Conservation (phyloP, 1,284 basidiomycete species). For the Cutaneotrichosporon sp. region DNA sequence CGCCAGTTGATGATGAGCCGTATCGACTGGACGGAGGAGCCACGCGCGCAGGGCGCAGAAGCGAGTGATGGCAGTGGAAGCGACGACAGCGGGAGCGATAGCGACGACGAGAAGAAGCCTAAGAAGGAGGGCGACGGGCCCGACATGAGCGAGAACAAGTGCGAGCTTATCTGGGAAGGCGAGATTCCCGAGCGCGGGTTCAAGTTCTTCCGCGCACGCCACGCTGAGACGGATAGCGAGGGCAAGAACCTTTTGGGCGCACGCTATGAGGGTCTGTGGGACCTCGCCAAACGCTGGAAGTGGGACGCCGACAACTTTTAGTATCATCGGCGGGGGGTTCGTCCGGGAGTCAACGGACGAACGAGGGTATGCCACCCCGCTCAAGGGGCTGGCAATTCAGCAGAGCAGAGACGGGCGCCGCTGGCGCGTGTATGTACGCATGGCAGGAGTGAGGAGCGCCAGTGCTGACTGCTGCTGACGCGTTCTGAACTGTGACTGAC, state of each 20-base stretch:
- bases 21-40: conserved; percentile 91
- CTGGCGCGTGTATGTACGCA: not conserved
- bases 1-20: conserved; percentile 80
- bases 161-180: conserved; percentile 90
- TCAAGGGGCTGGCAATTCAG: no score
- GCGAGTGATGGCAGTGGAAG: conserved; percentile 48
- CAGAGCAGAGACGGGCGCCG: not conserved
- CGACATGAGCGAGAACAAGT: conserved; percentile 74
- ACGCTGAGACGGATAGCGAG: conserved; percentile 74
- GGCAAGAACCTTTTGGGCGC: conserved; percentile 68
- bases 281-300: conserved; percentile 69
- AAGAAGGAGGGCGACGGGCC: conserved; percentile 43
- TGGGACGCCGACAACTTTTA: conserved; percentile 40
- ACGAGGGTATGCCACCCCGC: no score
- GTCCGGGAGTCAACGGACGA: no score
- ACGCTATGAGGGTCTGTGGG: conserved; percentile 68
- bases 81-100: conserved; percentile 48
- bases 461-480: no score
- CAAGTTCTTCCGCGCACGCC: conserved; percentile 72
- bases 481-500: no score
- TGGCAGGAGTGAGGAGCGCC: not conserved
- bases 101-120: conserved; percentile 26
- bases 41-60: conserved; percentile 64
- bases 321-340: not conserved
- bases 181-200: conserved; percentile 76